A percentile compares a stretch with the other conserved stretches of the same genome.
phyloP scores from a whole-genome alignment of 148 eudicot species.

The Chenopodium berlandieri region DNA sequence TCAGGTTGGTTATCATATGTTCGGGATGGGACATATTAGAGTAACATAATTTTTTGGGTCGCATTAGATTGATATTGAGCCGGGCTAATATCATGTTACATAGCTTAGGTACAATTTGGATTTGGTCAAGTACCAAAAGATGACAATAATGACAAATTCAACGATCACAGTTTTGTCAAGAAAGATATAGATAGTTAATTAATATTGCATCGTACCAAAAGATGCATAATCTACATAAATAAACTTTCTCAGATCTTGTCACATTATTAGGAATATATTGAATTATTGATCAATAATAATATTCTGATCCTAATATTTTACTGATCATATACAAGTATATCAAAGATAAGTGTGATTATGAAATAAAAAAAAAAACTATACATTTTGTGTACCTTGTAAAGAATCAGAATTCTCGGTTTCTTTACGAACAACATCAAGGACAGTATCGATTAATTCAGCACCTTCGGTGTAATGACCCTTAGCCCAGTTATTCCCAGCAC shows the following conservation, averaged over 20 bases:
- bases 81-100: background rate
- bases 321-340: background rate
- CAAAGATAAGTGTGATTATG: background rate
- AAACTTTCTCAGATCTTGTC: background rate
- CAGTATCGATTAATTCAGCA: conserved; percentile 64
- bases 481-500: conserved; percentile 76
- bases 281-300: background rate
- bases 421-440: conserved; percentile 72
- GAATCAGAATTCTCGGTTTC: conserved; percentile 77
- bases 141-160: background rate
- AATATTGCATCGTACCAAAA: background rate
- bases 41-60: background rate
- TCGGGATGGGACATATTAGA: background rate
- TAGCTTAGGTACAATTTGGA: too few species aligned
- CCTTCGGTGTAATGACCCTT: conserved; percentile 79
- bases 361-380: too few species aligned
- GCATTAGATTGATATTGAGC: background rate
- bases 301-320: background rate
- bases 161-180: too few species aligned
- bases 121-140: too few species aligned
- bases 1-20: background rate
- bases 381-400: conserved; percentile 48
- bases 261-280: background rate
- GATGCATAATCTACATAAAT: background rate
- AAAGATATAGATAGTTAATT: background rate